Conservation (phyloP, 1,284 basidiomycete genomes). For the Boletellus sp. region DNA sequence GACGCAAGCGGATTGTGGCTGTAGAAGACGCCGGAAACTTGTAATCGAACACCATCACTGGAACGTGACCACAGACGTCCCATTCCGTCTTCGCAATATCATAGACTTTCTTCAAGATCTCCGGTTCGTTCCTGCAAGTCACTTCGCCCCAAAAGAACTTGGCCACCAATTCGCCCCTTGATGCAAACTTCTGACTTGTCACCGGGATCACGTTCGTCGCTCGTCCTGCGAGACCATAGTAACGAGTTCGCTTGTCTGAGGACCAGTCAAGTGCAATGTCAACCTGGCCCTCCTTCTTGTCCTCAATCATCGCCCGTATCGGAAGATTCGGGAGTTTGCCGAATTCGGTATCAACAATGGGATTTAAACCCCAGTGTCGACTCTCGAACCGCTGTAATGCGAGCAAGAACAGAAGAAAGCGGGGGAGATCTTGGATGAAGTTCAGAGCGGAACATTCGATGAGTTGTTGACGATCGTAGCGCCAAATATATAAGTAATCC, state of each 20-base stretch:
- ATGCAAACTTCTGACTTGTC: not conserved
- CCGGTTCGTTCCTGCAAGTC: slow-evolving; percentile 9
- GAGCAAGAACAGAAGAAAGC: slow-evolving; percentile 31
- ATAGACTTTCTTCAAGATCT: slow-evolving; percentile 14
- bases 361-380: slow-evolving; percentile 29
- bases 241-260: not conserved
- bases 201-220: slow-evolving; percentile 13
- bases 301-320: not conserved
- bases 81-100: slow-evolving; percentile 1
- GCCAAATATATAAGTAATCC: slow-evolving; percentile 2
- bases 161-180: slow-evolving; percentile 4
- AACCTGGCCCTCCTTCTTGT: not conserved
- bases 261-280: not conserved
- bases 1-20: not conserved
- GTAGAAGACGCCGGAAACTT: slow-evolving; percentile 7
- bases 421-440: slow-evolving; percentile 28
- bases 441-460: slow-evolving; percentile 6
- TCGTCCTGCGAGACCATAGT: slow-evolving; percentile 9
- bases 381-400: slow-evolving; percentile 29
- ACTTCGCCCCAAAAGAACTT: slow-evolving; percentile 23
- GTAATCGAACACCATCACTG: slow-evolving; percentile 8
- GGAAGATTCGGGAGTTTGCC: not conserved
- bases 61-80: slow-evolving; percentile 17
- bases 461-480: slow-evolving; percentile 1
- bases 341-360: slow-evolving; percentile 2